Evolutionary conservation across 495 filamentous ascomycete genomes (phyloP).

Genomic region (Trichoderma parareesei): DNA sequence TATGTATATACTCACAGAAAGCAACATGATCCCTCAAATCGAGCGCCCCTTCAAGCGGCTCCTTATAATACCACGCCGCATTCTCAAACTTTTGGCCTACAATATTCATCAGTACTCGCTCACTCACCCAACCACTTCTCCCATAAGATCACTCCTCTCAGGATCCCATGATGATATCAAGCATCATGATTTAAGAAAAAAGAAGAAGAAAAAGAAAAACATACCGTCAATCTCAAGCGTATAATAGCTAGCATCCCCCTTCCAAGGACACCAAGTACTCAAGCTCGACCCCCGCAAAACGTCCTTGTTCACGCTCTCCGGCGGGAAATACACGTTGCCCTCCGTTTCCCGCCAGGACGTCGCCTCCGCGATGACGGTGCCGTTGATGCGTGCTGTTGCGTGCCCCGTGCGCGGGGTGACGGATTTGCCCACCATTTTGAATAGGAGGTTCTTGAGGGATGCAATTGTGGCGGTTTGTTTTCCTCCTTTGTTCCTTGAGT

Average conservation of each 20-base stretch:
- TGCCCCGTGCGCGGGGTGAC: background rate
- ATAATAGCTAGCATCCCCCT: constrained; percentile 63
- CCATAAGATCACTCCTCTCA: background rate
- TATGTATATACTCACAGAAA: constrained; percentile 46
- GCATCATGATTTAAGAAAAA: no score
- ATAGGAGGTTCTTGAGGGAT: background rate
- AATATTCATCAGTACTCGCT: background rate
- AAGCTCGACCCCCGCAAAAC: constrained; percentile 22
- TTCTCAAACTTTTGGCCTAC: constrained; percentile 46
- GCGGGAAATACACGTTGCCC: constrained; percentile 61
- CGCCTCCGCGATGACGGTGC: constrained; percentile 10
- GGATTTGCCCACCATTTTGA: background rate
- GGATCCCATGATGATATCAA: no score
- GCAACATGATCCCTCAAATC: constrained; percentile 57
- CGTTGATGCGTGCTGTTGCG: constrained; percentile 11
- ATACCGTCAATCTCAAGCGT: constrained; percentile 50
- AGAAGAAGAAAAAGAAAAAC: constrained; percentile 11
- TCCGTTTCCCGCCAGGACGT: constrained; percentile 54
- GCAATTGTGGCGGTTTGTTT: background rate
- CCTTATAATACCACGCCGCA: constrained; percentile 62
- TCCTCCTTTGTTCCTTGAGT: background rate
- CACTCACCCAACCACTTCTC: background rate
- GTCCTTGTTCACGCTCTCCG: constrained; percentile 39
- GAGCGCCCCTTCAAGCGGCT: constrained; percentile 47
- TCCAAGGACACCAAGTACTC: constrained; percentile 57